A percentile compares a stretch with the other conserved stretches of the same genome.
phyloP scores from a whole-genome alignment of 169 alveolate genomes.

The Perkinsus chesapeaki region DNA sequence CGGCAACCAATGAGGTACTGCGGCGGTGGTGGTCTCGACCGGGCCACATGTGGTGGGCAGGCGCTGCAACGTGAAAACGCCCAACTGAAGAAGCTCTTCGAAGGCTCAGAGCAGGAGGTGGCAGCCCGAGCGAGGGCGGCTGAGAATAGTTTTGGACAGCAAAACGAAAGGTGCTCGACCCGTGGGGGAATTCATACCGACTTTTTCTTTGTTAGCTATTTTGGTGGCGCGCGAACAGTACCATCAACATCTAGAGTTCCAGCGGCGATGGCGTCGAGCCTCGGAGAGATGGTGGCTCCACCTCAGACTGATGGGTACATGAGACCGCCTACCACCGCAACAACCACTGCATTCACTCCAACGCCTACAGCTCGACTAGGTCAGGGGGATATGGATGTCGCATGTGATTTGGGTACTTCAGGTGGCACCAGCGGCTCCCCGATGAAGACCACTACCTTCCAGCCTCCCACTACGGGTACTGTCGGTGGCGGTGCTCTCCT shows the following conservation, averaged over 20 bases:
- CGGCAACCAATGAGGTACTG: neutral
- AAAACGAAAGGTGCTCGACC: neutral
- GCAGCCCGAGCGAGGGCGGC: neutral
- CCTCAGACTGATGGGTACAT: neutral
- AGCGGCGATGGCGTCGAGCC: neutral
- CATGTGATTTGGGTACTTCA: neutral
- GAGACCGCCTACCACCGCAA: neutral
- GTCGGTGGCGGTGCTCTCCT: neutral
- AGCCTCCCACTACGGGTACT: neutral
- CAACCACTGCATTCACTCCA: neutral
- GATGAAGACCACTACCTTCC: neutral
- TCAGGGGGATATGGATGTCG: neutral
- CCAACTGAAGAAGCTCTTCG: neutral
- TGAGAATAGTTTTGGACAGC: neutral
- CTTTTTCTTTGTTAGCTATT: neutral
- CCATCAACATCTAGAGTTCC: neutral
- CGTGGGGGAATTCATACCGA: neutral
- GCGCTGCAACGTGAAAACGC: neutral
- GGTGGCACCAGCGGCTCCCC: neutral
- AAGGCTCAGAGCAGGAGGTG: neutral
- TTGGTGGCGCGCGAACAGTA: neutral
- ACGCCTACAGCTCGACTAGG: neutral
- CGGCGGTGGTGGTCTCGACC: neutral
- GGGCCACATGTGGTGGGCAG: neutral
- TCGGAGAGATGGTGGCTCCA: neutral